Base-by-base conservation (phyloP, 2,329 filamentous ascomycete species). In the Trichoderma semiorbis region DNA sequence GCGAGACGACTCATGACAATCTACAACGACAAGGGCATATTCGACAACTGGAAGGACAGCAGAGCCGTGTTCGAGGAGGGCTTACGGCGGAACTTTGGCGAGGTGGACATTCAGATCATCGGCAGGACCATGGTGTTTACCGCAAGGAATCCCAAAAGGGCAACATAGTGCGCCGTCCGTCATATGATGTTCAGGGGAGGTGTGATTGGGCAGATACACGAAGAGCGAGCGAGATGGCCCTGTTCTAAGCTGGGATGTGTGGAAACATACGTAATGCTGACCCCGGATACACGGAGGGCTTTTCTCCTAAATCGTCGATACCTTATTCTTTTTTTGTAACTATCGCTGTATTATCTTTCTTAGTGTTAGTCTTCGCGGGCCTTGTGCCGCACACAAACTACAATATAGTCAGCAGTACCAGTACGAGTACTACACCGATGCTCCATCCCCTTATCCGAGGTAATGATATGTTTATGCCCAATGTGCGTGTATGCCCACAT, bases 41-140 rank as follows among this genome's bases (percentile, higher is more conserved):
- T 85, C 74, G 77, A 78, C 57, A 85, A 84, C 74, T 80, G 77
- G 75, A 76, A 78, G 0, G 84, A 85, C 69, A 78, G 68, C 5
- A 71, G 73, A 36, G 79, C 79, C 66, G 78, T 76, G 4, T 76
- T 84, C 32, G 78, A 80, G 61, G 72, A 74, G 18, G 81, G 76
- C 12, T 74, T 85, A 32, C 72, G 77, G 69, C 73, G 76, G 50
- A 77, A 78, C 53, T 85, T 84, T 68, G 78, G 78, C 21, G 77
- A 80, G 32, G 82, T 84, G 1, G 80, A 84, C 71, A 79, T 78
- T 0, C 79, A 78, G 75, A 70, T 83, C 18, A 78, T 83, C 14
- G 83, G 83, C 0, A 78, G 78, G 71, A 74, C 77, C 32, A 65
- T 85, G 75, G 69, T 85, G n/a, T 85, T 83, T 71, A 73, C 62